Conservation (phyloP, 148 eudicot genomes). For the Fallopia convolvulus region DNA sequence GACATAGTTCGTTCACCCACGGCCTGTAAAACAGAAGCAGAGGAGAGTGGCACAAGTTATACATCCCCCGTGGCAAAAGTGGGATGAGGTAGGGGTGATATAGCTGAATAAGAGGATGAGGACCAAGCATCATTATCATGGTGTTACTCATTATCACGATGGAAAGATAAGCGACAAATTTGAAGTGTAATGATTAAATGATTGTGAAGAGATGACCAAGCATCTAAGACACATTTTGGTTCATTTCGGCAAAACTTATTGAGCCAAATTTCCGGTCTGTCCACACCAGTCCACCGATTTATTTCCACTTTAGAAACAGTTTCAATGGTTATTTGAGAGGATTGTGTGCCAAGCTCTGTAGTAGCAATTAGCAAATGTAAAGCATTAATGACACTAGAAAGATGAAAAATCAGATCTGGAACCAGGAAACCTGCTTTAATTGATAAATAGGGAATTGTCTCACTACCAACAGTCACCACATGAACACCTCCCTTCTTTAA, state of each 20-base stretch:
- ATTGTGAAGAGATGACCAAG: neutral
- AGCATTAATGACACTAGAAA: too few relatives aligned
- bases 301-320: neutral
- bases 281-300: neutral
- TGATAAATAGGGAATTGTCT: neutral
- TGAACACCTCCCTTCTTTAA: constrained; percentile 49
- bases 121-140: too few relatives aligned
- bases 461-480: constrained; percentile 58
- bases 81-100: too few relatives aligned
- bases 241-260: neutral
- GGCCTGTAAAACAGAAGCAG: too few relatives aligned
- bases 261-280: neutral
- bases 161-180: neutral
- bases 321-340: neutral
- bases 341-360: neutral
- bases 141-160: too few relatives aligned
- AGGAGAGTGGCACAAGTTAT: too few relatives aligned
- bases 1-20: too few relatives aligned
- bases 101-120: too few relatives aligned
- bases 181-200: neutral
- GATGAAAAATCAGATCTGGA: too few relatives aligned
- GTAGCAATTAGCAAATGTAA: neutral
- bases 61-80: too few relatives aligned
- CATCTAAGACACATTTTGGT: neutral
- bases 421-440: neutral